Percentiles rank a stretch among this genome's conserved stretches.
Evolutionary conservation across 805 yeast genomes (phyloP).

Genomic region (Candida easanensis): DNA sequence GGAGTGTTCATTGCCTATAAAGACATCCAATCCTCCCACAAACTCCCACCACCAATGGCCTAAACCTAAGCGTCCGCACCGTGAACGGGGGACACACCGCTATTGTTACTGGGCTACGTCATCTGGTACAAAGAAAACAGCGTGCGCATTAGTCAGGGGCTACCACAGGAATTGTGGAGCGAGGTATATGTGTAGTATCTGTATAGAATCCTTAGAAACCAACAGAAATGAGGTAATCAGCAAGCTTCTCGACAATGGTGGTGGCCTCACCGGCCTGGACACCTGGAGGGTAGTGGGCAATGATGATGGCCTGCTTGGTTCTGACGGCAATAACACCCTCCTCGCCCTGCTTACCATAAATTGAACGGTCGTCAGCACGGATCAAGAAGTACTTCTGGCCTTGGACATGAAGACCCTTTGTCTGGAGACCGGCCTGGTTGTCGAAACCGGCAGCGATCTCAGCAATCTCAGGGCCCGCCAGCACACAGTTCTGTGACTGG

Average conservation of each 20-base stretch:
- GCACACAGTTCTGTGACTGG: conserved; percentile 60
- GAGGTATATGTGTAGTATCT: neutral
- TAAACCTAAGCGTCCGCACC: too few relatives aligned
- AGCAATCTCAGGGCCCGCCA: conserved; percentile 67
- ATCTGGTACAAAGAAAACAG: too few relatives aligned
- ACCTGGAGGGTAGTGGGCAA: conserved; percentile 93
- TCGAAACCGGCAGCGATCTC: conserved; percentile 77
- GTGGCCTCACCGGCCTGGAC: conserved; percentile 95
- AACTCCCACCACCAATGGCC: too few relatives aligned
- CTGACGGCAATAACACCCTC: conserved; percentile 89
- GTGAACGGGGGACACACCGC: too few relatives aligned
- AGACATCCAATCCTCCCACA: too few relatives aligned
- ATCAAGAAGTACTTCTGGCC: conserved; percentile 85
- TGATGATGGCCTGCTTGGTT: conserved; percentile 86
- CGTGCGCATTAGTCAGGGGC: too few relatives aligned
- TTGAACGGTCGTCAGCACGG: conserved; percentile 87
- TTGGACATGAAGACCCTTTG: conserved; percentile 81
- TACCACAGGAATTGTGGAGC: neutral
- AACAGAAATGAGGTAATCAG: conserved; percentile 87
- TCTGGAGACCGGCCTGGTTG: conserved; percentile 75
- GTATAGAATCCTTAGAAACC: conserved; percentile 72
- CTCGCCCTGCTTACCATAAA: conserved; percentile 88
- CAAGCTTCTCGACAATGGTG: conserved; percentile 89
- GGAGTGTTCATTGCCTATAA: too few relatives aligned
- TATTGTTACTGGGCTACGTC: too few relatives aligned